A percentile compares a stretch with the other conserved stretches of the same genome.
Evolutionary conservation across 2,329 filamentous ascomycete species (phyloP).

Genomic region (Xylariales sp.): DNA sequence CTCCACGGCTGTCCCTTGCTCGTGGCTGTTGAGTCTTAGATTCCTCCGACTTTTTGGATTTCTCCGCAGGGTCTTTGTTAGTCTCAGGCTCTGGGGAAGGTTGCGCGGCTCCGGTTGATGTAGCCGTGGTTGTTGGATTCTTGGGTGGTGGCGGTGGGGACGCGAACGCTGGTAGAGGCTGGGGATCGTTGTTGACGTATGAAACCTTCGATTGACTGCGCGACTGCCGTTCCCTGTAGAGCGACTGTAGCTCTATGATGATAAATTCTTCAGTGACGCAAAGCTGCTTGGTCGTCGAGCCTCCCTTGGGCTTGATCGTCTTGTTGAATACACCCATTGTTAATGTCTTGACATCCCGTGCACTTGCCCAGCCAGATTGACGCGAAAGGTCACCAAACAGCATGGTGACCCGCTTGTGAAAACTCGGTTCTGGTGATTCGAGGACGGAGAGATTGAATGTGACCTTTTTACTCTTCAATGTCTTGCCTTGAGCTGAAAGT

Average conservation of each 20-base stretch:
- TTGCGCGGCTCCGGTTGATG: neutral
- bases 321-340: conserved; percentile 43
- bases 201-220: neutral
- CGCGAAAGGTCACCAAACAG: conserved; percentile 36
- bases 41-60: conserved; percentile 11
- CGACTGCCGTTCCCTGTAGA: conserved; percentile 8
- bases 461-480: conserved; percentile 21
- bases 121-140: neutral
- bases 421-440: conserved; percentile 12
- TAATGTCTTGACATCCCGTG: conserved; percentile 55
- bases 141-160: neutral
- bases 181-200: neutral
- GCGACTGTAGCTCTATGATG: conserved; percentile 8
- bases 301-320: conserved; percentile 23
- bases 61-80: neutral
- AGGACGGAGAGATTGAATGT: conserved; percentile 5
- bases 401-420: conserved; percentile 19
- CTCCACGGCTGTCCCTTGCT: conserved; percentile 2
- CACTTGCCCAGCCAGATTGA: conserved; percentile 56
- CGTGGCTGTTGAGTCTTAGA: neutral
- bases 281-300: conserved; percentile 1
- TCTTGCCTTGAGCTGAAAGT: conserved; percentile 15
- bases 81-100: neutral
- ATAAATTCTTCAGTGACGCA: conserved; percentile 8
- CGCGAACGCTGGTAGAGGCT: neutral